Base-by-base conservation (phyloP, 257 asterid genomes). In the Fraxinus excelsior region DNA sequence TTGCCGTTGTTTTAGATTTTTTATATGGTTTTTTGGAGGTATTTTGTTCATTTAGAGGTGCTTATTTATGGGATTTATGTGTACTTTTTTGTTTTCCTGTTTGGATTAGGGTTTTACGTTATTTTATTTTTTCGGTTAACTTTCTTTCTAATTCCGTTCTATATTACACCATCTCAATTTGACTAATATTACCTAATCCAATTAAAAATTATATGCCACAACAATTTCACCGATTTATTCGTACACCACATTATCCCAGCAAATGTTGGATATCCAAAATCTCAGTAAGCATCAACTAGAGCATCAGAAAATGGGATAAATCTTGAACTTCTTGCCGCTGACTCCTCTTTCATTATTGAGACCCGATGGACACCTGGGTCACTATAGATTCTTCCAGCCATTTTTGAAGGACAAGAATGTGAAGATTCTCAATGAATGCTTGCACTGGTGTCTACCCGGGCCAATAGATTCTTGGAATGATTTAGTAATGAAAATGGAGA, bases 391-490 rank as follows among this genome's bases (percentile, higher is more conserved):
- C 76, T 89, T 82, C 75, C 94, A 87, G 2, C 97, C 97, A 1
- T 85, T 87, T 18, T 87, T 82, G 0, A 70, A 86, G 26, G 89
- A 65, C 11, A 73, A 79, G 81, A 81, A 82, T 1, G 88, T 77
- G 0, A 80, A 81, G 74, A 72, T 86, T 9, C 78, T 91, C 19
- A 86, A 77, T 58, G 97, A 94, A 67, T 94, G 98, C 80, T 79
- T 94, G 80, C 98, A 94, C 58, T 94, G 97, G 97, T 94, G 98
- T 79, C 46, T 94, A 86, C 98, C 97, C 1, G 98, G 98, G 32
- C 94, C 97, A 11, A 88, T 92, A 13, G 98, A 94, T 80, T 44
- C 90, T n/a, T 94, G 97, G 97, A 92, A 90, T 35, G 97, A 94
- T 85, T 60, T 94, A 67, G 69, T 92, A 85, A 85, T 91, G 94